Evolutionary conservation across 345 rosid species (phyloP).

Genomic region (Acer saccharum): DNA sequence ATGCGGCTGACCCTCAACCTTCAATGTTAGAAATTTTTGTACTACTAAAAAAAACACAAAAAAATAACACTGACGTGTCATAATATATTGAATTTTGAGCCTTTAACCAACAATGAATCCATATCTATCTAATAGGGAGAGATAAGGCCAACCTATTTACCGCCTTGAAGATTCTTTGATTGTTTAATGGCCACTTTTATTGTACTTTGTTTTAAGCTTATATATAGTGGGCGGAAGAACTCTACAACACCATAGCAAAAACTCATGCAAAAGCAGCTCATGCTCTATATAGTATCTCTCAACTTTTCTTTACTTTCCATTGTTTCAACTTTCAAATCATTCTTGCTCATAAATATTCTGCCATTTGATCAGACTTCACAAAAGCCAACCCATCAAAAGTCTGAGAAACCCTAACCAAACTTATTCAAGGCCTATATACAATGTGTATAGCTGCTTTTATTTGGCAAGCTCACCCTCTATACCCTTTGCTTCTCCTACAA

Average conservation of each 20-base stretch:
- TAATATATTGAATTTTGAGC: too few relatives aligned
- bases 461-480: slow-evolving; percentile 66
- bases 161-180: background rate
- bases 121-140: background rate
- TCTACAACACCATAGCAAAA: background rate
- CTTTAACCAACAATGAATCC: too few relatives aligned
- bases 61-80: too few relatives aligned
- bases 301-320: background rate
- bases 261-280: background rate
- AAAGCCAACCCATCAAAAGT: too few relatives aligned
- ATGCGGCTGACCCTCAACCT: too few relatives aligned
- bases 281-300: background rate
- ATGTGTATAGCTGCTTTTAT: slow-evolving; percentile 70
- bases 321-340: background rate
- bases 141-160: background rate
- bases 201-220: background rate
- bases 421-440: background rate
- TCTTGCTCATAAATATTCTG: background rate
- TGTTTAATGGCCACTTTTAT: background rate
- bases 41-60: too few relatives aligned
- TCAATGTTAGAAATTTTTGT: too few relatives aligned
- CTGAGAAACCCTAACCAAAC: background rate
- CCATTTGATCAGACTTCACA: background rate
- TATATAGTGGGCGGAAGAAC: background rate
- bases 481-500: slow-evolving; percentile 59